These are phyloP conservation scores for Halophytophthora batemanensis DNA, from an alignment of 352 stramenopile genomes.

Conservation along the genomic window DNA sequence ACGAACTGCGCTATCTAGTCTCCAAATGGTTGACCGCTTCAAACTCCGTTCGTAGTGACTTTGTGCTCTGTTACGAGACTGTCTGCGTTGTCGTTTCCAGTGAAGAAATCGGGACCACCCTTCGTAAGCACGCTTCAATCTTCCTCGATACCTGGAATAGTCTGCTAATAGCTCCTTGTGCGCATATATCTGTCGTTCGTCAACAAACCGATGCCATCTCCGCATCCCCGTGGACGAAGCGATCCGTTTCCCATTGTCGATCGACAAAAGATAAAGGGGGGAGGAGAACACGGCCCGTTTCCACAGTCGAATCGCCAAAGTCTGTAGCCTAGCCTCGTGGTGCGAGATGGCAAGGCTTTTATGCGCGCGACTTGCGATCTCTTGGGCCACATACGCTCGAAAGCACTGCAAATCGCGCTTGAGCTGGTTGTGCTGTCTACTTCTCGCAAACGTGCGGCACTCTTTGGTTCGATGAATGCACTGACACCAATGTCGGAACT, in stretches of 20 bases:
- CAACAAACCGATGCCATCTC: conserved; percentile 18
- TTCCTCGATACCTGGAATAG: conserved; percentile 22
- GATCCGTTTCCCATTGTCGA: conserved; percentile 5
- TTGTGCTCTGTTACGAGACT: conserved; percentile 4
- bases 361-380: not conserved
- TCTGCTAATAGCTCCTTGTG: conserved; percentile 25
- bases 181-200: not conserved
- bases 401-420: conserved; percentile 4
- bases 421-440: conserved; percentile 3
- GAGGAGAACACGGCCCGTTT: conserved; percentile 10
- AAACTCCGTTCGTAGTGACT: conserved; percentile 8
- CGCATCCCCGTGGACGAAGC: conserved; percentile 10
- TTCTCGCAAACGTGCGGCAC: conserved; percentile 9
- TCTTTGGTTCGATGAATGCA: conserved; percentile 14
- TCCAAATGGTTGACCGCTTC: conserved; percentile 4
- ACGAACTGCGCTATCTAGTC: conserved; percentile 2
- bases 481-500: conserved; percentile 15
- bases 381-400: conserved; percentile 1
- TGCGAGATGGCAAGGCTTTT: conserved; percentile 3
- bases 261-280: conserved; percentile 10
- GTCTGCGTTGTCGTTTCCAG: conserved; percentile 8
- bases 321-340: conserved; percentile 2
- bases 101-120: conserved; percentile 10
- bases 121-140: conserved; percentile 8
- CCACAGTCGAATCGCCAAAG: conserved; percentile 10